Evolutionary conservation across 2,329 filamentous ascomycete genomes (phyloP), one percentile per base, ranked within the genome.

Genomic region (Fonsecaea multimorphosa): DNA sequence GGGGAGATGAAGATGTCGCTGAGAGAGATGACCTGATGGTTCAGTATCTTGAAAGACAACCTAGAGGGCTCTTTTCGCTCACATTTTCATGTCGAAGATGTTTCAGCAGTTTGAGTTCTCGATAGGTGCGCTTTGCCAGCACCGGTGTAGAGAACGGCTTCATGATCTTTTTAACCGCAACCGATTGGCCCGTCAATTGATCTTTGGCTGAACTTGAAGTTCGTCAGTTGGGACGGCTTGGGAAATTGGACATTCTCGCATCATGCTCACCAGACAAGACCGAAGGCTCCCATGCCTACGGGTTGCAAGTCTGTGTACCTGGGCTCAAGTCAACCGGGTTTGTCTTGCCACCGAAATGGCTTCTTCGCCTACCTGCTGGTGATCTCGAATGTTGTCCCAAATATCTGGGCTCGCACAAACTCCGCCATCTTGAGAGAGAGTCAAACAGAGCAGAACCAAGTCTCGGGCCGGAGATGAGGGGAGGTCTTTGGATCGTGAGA

Each of bases 81-180:
- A 97, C 94, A 82, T 99, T 99, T 82, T 99, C 95, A 79, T 99
- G 95, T 77, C 89, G 89, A 68, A 99, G 84, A 77, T 99, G 95
- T 84, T 98, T 99, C 76, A 99, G 84, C 70, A 99, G 87, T 84
- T 98, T 99, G 77, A 99, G 83, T 80, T 99, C 95, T 76, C 95
- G 89, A 80, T 99, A 99, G 72, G 95, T 99, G 77, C 95, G 88
- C 85, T 99, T 99, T 65, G 95, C 95, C 55, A 99, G 85, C 65
- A 99, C 95, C 0, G 95, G 93, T n/a, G 95, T 99, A 85, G 93
- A 97, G 82, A 99, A 99, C 9, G 95, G 95, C 85, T 98, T 99
- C 94, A 99, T 98, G 77, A 99, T 99, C 87, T 99, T 99, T 87
- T 99, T 99, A 78, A 99, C 93, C 66, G 95, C 95, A 68, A 99